These are phyloP conservation scores for Mycena galericulata DNA, from an alignment of 768 basidiomycete species.

Conservation along the genomic window DNA sequence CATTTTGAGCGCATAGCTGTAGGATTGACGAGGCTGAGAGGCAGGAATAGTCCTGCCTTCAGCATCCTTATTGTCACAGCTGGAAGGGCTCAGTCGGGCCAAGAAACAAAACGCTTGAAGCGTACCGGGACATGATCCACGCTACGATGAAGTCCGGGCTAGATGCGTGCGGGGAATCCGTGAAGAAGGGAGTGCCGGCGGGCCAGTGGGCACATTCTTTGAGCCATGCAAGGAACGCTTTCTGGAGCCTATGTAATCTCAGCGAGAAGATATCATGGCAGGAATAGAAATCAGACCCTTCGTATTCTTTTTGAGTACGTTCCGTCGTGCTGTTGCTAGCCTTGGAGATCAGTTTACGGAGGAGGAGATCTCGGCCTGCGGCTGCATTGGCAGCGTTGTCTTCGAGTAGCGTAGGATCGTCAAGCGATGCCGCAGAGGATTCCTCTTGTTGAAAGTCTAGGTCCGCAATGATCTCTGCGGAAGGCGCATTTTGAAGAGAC, in stretches of 20 bases:
- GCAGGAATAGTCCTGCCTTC: neutral
- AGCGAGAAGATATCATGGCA: neutral
- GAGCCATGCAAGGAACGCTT: too few relatives aligned
- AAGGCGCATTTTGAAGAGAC: neutral
- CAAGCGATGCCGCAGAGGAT: neutral
- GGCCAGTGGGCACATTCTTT: too few relatives aligned
- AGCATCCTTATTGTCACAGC: slow-evolving; percentile 5
- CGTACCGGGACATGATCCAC: slow-evolving; percentile 7
- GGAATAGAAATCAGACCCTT: neutral
- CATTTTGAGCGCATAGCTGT: neutral
- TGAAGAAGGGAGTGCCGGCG: neutral
- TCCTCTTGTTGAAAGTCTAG: neutral
- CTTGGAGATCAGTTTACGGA: neutral
- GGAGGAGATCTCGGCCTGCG: neutral
- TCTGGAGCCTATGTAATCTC: too few relatives aligned
- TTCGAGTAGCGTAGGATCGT: neutral
- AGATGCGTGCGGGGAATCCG: neutral
- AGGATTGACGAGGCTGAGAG: neutral
- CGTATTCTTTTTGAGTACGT: slow-evolving; percentile 2
- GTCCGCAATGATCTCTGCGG: neutral
- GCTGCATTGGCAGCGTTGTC: neutral
- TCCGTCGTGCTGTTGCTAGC: slow-evolving; percentile 7
- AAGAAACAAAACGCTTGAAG: neutral
- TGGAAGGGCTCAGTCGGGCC: neutral
- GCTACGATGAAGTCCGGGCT: neutral